Percentiles rank a stretch among this genome's conserved stretches.
These are phyloP conservation scores for Stagonosporopsis vannaccii DNA, from an alignment of 2,329 filamentous ascomycete species.

Conservation along the genomic window DNA sequence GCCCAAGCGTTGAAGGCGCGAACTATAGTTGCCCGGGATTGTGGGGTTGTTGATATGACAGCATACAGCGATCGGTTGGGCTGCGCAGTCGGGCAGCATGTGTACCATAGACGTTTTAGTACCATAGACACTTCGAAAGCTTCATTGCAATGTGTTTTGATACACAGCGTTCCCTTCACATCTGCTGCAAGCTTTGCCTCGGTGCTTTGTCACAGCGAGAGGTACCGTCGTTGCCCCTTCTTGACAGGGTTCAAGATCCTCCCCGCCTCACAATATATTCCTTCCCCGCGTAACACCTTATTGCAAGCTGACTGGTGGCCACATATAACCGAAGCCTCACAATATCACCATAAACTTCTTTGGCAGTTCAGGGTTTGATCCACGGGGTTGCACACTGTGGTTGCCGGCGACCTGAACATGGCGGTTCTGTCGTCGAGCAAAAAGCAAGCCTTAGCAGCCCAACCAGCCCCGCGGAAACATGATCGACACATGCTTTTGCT, in stretches of 20 bases:
- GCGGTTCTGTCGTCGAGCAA: conserved; percentile 3
- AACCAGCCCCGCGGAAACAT: conserved; percentile 15
- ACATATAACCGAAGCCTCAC: conserved; percentile 2
- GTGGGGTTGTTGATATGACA: conserved; percentile 23
- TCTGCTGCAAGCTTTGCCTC: not conserved
- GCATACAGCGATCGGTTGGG: conserved; percentile 22
- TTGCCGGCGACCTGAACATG: conserved; percentile 14
- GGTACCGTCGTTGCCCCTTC: conserved; percentile 9
- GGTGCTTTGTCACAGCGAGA: not conserved
- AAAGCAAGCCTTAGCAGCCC: conserved; percentile 9
- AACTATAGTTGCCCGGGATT: conserved; percentile 32
- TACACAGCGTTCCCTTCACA: not conserved
- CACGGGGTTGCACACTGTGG: conserved; percentile 1
- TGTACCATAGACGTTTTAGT: conserved; percentile 29
- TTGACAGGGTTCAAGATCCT: conserved; percentile 17
- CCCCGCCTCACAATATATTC: conserved; percentile 13
- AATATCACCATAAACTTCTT: not conserved
- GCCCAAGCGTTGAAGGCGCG: conserved; percentile 27
- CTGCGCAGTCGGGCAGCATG: conserved; percentile 34
- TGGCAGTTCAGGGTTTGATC: not conserved
- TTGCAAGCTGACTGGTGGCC: conserved; percentile 6
- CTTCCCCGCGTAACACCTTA: not conserved
- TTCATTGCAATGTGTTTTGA: conserved; percentile 19
- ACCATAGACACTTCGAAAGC: conserved; percentile 28
- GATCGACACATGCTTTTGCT: conserved; percentile 22